Conservation (phyloP, 805 yeast genomes). For the Schwanniomyces vanrijiae region DNA sequence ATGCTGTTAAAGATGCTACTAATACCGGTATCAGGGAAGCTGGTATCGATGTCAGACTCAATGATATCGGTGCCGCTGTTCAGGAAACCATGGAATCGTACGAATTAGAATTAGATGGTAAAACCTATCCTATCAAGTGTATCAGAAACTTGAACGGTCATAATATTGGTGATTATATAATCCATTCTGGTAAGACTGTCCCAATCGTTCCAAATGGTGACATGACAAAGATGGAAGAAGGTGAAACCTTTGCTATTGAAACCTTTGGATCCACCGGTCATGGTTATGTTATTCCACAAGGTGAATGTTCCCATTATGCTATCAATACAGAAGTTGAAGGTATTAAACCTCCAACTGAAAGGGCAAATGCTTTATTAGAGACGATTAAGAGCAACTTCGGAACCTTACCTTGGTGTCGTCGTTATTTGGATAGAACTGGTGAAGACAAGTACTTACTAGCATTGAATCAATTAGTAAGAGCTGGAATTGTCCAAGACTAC, state of each 20-base stretch:
- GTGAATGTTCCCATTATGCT: slow-evolving; percentile 95
- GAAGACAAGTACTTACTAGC: slow-evolving; percentile 90
- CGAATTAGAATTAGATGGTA: slow-evolving; percentile 89
- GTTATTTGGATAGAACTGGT: slow-evolving; percentile 88
- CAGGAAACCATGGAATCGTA: slow-evolving; percentile 98
- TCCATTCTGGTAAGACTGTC: slow-evolving; percentile 95
- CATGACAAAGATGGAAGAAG: slow-evolving; percentile 97
- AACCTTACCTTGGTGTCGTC: slow-evolving; percentile 93
- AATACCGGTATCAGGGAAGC: slow-evolving; percentile 90
- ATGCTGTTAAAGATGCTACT: slow-evolving; percentile 91
- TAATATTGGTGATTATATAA: slow-evolving; percentile 76
- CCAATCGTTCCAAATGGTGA: slow-evolving; percentile 95
- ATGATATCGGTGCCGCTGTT: slow-evolving; percentile 93
- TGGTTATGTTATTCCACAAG: slow-evolving; percentile 82
- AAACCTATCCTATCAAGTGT: slow-evolving; percentile 79
- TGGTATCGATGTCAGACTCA: slow-evolving; percentile 92
- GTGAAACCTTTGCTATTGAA: slow-evolving; percentile 96
- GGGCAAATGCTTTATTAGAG: slow-evolving; percentile 67
- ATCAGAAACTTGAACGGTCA: slow-evolving; percentile 95
- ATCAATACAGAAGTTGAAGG: slow-evolving; percentile 47
- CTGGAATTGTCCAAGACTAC: slow-evolving; percentile 88
- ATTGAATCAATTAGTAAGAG: slow-evolving; percentile 76
- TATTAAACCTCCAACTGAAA: slow-evolving; percentile 50
- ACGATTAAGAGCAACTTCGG: slow-evolving; percentile 84
- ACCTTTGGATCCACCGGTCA: slow-evolving; percentile 97